Conservation (phyloP, 106 monocot species). For the Xerophyta viscosa region DNA sequence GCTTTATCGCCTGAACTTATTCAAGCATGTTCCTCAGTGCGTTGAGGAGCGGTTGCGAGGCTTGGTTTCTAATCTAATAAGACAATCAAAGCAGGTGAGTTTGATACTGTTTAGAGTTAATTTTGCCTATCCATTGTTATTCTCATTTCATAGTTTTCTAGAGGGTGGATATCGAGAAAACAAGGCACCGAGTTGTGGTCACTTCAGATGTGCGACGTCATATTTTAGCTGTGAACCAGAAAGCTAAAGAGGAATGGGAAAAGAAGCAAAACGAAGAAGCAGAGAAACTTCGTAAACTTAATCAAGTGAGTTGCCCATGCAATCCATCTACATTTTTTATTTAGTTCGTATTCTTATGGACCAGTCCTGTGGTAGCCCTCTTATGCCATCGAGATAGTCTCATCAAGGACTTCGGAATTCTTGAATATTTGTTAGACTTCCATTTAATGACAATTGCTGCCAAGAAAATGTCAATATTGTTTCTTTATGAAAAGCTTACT, state of each 20-base stretch:
- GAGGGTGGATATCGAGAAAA: slow-evolving; percentile 81
- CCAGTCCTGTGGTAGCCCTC: no score
- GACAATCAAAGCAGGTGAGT: slow-evolving; percentile 71
- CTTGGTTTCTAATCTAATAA: slow-evolving; percentile 52
- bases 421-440: no score
- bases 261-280: slow-evolving; percentile 77
- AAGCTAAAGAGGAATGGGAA: slow-evolving; percentile 82
- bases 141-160: slow-evolving; percentile 13
- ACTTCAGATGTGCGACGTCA: slow-evolving; percentile 78
- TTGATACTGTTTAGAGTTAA: not conserved
- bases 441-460: no score
- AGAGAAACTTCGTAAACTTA: slow-evolving; percentile 54
- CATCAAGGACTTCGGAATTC: no score
- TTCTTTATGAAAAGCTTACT: no score
- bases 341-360: no score
- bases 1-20: slow-evolving; percentile 8
- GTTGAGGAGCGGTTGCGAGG: slow-evolving; percentile 81
- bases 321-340: no score
- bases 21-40: slow-evolving; percentile 36
- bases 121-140: not conserved
- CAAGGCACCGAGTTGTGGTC: slow-evolving; percentile 52
- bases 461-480: no score
- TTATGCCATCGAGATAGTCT: no score
- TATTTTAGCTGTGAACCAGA: slow-evolving; percentile 51
- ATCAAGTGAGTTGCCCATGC: slow-evolving; percentile 32